Base-by-base conservation (phyloP, 1,284 basidiomycete genomes). In the Phaffia rhodozyma region DNA sequence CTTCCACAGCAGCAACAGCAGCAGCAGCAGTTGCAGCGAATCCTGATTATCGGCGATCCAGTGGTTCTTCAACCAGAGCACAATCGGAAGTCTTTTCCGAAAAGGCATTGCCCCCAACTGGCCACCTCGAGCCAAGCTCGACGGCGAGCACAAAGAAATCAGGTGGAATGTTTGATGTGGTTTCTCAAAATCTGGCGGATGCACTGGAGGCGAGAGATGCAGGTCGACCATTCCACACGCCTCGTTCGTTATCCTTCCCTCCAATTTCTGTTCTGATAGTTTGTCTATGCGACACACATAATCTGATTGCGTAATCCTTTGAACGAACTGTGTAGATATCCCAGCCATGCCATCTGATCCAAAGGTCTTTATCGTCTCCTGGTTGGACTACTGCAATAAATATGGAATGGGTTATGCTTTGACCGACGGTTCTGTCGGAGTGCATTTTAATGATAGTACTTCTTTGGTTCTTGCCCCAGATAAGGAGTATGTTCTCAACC, bases 401-500 rank as follows among this genome's bases (percentile, higher is more conserved):
- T 98, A 97, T 76, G 96, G 94, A 13, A 93, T 97, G 84, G 96
- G 93, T 1, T 97, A 97, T 74, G 91, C 91, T 1, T 80, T 98
- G 71, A 92, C 89, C 34, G 92, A 98, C 72, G 92, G 94, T 3
- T 87, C 89, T 1, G 86, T 97, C 32, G 91, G 91, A 9, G 89
- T 97, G 25, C 86, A 97, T 76, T 97, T 97, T 78, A 96, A 97
- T 71, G 94, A 98, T 75, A 90, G 87, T 70, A 90, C 91, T 9
- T 87, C 83, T 20, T 77, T 96, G 69, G 83, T 93, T 13, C 78
- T 97, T 62, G 83, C 89, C 25, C 85, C 93, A 1, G 85, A 86
- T 71, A 92, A 89, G 75, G 76, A 82, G 87, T 90, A 70, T 70
- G 88, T 75, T 21, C 30, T n/a, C 38, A 11, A 43, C 16, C 38